Evolutionary conservation across 208 protist species (phyloP).

Genomic region (Wallacemonas sp.): DNA sequence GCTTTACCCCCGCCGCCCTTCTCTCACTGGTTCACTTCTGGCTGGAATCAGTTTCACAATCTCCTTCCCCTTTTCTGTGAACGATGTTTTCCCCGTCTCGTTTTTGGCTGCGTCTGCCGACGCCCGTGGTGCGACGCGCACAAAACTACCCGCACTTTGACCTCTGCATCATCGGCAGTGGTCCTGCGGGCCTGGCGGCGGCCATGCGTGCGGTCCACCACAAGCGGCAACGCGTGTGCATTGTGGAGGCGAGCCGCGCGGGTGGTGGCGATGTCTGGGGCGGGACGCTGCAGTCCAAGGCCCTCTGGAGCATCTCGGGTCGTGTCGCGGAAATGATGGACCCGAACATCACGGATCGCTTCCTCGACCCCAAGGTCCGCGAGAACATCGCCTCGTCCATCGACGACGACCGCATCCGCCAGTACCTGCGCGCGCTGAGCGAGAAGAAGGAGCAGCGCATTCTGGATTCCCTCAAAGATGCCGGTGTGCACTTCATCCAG

Average conservation of each 20-base stretch:
- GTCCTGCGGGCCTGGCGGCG: slow-evolving; percentile 58
- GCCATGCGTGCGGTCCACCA: slow-evolving; percentile 59
- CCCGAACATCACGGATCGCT: slow-evolving; percentile 23
- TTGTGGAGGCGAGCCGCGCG: slow-evolving; percentile 52
- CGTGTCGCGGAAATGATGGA: slow-evolving; percentile 35
- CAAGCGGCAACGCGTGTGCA: slow-evolving; percentile 50
- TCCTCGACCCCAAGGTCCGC: slow-evolving; percentile 33
- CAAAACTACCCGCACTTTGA: slow-evolving; percentile 60
- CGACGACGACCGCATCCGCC: slow-evolving; percentile 30
- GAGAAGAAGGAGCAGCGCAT: slow-evolving; percentile 40
- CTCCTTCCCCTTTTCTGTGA: slow-evolving; percentile 15
- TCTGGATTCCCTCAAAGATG: slow-evolving; percentile 22
- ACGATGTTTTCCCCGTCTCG: slow-evolving; percentile 28
- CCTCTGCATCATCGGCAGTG: slow-evolving; percentile 71
- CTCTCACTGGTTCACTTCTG: too few relatives aligned
- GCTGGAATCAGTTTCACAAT: too few relatives aligned
- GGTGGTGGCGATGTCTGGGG: slow-evolving; percentile 73
- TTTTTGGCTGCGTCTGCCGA: slow-evolving; percentile 23
- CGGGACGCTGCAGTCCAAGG: slow-evolving; percentile 73
- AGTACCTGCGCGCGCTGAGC: slow-evolving; percentile 40
- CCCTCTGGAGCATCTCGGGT: slow-evolving; percentile 67
- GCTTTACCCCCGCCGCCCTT: too few relatives aligned
- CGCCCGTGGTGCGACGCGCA: slow-evolving; percentile 44
- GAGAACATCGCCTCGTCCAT: slow-evolving; percentile 24
- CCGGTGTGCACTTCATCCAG: slow-evolving; percentile 54